Base-by-base conservation (phyloP, 2,329 filamentous ascomycete genomes). In the Trichoderma koningiopsis region DNA sequence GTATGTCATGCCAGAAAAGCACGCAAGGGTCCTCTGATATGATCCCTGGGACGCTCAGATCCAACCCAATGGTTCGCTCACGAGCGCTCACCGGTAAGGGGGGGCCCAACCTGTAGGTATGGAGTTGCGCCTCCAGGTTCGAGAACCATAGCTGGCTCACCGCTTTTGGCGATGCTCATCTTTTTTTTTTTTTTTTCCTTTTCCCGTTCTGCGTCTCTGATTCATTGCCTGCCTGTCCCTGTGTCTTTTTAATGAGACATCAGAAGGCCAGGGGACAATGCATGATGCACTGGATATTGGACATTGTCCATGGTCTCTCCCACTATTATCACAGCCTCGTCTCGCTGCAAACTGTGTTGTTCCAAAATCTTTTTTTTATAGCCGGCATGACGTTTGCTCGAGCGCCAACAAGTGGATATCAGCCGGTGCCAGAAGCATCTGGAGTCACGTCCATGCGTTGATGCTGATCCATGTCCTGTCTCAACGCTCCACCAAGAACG, bases 1-100 rank as follows among this genome's bases (percentile, higher is more conserved):
- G 27, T 27, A 27, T 19, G 16, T 40, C 8, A n/a, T 40, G 22
- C n/a, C 57, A 7, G 27, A 27, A 27, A 43, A 43, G 14, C 37
- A 43, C 37, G 27, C 29, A 49, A 5, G 58, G 58, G 29, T 24
- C 29, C 29, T 33, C 31, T 24, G 14, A 19, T 49, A 52, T 19
- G 47, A 68, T 62, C 57, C 66, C 49, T 68, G 66, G 57, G 58
- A 22, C 58, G 56, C 66, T 52, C 66, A 60, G 58, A 68, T 62
- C 57, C 66, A 68, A 47, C 58, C 19, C 49, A 22, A 60, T 37
- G 55, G 55, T 57, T 58, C 63, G 63, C 63, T 66, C 53, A 58
- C 63, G 53, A 24, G 35, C 24, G 52, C 63, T 66, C 63, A 66
- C 53, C 63, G 63, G 58, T 37, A 53, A 66, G 53, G 53, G 37